These are phyloP conservation scores for Globisporangium alternatum DNA, from an alignment of 352 stramenopile genomes.

Conservation along the genomic window DNA sequence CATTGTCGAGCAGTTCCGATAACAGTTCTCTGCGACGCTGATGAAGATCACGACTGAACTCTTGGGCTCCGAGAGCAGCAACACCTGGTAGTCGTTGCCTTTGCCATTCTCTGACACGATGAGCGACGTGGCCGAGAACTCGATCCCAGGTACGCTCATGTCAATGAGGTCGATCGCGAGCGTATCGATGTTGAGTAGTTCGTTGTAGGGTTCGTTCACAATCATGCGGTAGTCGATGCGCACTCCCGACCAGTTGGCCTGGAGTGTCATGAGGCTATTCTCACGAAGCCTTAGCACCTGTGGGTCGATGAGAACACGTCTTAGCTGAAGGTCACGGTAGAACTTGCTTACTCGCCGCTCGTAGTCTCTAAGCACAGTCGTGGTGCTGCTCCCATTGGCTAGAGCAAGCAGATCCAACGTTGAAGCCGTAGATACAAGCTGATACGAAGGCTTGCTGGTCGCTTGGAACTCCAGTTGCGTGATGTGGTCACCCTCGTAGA, in stretches of 20 bases:
- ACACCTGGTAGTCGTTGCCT: conserved; percentile 71
- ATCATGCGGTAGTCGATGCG: conserved; percentile 20
- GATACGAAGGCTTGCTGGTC: conserved; percentile 27
- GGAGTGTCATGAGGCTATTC: conserved; percentile 24
- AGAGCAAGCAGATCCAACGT: conserved; percentile 15
- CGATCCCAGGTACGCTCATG: conserved; percentile 49
- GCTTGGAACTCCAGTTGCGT: conserved; percentile 29
- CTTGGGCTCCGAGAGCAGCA: conserved; percentile 64
- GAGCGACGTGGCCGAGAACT: conserved; percentile 66
- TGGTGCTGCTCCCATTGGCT: background rate
- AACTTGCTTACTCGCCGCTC: conserved; percentile 24
- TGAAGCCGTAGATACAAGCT: conserved; percentile 26
- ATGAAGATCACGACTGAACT: conserved; percentile 41
- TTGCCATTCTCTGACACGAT: conserved; percentile 63
- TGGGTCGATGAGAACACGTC: conserved; percentile 7
- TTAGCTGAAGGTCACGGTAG: conserved; percentile 27
- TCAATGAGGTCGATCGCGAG: conserved; percentile 37
- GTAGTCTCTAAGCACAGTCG: conserved; percentile 14
- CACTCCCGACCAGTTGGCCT: conserved; percentile 42
- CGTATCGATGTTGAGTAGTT: conserved; percentile 17
- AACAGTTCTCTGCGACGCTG: conserved; percentile 51
- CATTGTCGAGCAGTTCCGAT: conserved; percentile 36
- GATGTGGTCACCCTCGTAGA: conserved; percentile 52
- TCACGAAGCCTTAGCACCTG: conserved; percentile 13
- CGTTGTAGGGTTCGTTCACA: conserved; percentile 28